phyloP scores from a whole-genome alignment of 2,329 filamentous ascomycete genomes.

The Aspergillus oerlinghausenensis region DNA sequence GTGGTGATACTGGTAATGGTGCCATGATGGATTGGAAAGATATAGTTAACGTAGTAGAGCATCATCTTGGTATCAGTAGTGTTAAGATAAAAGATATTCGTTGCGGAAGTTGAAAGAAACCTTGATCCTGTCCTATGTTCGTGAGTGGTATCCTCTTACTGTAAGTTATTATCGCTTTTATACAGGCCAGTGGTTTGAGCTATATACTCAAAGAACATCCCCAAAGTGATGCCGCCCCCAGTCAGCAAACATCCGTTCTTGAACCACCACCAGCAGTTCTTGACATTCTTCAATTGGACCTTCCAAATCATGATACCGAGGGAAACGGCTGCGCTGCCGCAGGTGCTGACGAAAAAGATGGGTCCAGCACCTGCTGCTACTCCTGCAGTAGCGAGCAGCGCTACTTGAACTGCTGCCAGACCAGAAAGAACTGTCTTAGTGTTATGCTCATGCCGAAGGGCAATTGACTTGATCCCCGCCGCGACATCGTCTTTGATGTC shows the following conservation, averaged over 20 bases:
- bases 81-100: not conserved
- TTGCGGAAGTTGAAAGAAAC: not conserved
- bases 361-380: constrained; percentile 52
- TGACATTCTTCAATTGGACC: constrained; percentile 53
- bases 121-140: not conserved
- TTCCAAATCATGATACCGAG: constrained; percentile 57
- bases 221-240: constrained; percentile 54
- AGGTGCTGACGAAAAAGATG: constrained; percentile 54
- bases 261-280: constrained; percentile 63
- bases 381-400: constrained; percentile 42
- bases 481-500: constrained; percentile 48
- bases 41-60: constrained; percentile 64
- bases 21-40: constrained; percentile 79
- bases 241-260: constrained; percentile 59
- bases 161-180: not conserved
- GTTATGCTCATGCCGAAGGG: constrained; percentile 45
- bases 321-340: constrained; percentile 52
- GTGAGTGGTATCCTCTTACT: not conserved
- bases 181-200: constrained; percentile 26
- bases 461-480: constrained; percentile 50
- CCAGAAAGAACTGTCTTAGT: constrained; percentile 42
- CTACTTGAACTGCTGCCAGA: constrained; percentile 38
- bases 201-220: constrained; percentile 53
- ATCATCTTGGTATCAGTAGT: constrained; percentile 20
- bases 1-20: constrained; percentile 76